Evolutionary conservation across 441 rosid species (phyloP).

Genomic region (Arabidopsis hybrid): DNA sequence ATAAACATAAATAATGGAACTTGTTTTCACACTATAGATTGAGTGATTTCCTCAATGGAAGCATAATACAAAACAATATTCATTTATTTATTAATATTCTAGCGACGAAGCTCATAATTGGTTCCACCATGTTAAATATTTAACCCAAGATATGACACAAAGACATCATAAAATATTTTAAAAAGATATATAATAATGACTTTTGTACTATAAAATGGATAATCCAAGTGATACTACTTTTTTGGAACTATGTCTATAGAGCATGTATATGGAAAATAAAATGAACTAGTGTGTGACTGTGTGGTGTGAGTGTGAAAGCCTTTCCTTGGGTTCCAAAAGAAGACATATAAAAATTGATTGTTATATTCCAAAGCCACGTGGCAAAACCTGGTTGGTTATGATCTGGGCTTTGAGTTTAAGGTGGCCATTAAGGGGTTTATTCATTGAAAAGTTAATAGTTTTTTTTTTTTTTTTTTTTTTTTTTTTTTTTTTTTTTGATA

Average conservation of each 20-base stretch:
- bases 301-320: slow-evolving; percentile 49
- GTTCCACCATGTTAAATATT: slow-evolving; percentile 60
- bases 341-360: slow-evolving; percentile 19
- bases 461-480: too few species aligned
- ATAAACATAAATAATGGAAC: slow-evolving; percentile 31
- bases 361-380: slow-evolving; percentile 51
- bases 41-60: slow-evolving; percentile 52
- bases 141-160: slow-evolving; percentile 37
- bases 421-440: slow-evolving; percentile 49
- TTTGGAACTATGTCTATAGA: slow-evolving; percentile 63
- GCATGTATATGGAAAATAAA: slow-evolving; percentile 51
- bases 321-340: slow-evolving; percentile 48
- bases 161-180: slow-evolving; percentile 8
- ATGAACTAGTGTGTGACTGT: slow-evolving; percentile 35
- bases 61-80: slow-evolving; percentile 38
- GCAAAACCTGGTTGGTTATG: slow-evolving; percentile 42
- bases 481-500: too few species aligned
- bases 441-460: slow-evolving; percentile 34
- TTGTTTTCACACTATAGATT: slow-evolving; percentile 41
- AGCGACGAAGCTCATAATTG: slow-evolving; percentile 60
- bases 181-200: slow-evolving; percentile 34
- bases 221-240: slow-evolving; percentile 53
- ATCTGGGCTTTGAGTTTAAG: slow-evolving; percentile 47
- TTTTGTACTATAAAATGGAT: slow-evolving; percentile 33
- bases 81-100: slow-evolving; percentile 27